Evolutionary conservation across 495 filamentous ascomycete genomes (phyloP), one percentile per base, ranked within the genome.

Genomic region (Tuber calosporum): DNA sequence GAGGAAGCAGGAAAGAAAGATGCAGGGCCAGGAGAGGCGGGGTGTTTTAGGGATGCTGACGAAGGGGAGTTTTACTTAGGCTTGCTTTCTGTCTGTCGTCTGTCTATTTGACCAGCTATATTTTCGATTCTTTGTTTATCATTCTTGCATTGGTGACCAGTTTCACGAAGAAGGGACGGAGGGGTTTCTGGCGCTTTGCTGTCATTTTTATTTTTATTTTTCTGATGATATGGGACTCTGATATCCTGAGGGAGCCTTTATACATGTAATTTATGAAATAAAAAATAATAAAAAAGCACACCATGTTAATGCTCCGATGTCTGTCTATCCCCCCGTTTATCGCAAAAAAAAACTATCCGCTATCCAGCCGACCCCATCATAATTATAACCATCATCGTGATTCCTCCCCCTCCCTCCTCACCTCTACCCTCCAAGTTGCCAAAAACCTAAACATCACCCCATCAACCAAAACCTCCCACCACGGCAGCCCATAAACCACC

Each of bases 1-100:
- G 68, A 89, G 90, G 81, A 91, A 90, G 82, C 86, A 85, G 74
- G 88, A 90, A 83, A 87, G 87, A 74, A 91, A 89, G 84, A 88
- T 85, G 38, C 91, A 79, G 71, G 89, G 82, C 74, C 82, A 67
- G 81, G 85, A 82, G 80, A 85, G 76, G 85, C 87, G 81, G 71
- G 74, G 85, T 58, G 72, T 78, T 34, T 67, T 79, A 38, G 69
- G 77, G 9, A 45, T 75, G 67, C 48, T 79, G 38, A 72, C 72
- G 58, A 79, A 79, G 30, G 76, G 76, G 38, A 70, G 38, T 6
- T 78, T 78, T 48, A 75, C 42, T 53, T 76, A 67, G 17, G 70
- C 17, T 62, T 62, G 9, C 53, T 62, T 26, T 26, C n/a, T 58
- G 5, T 39, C 1, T 39, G 38, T 39, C 7, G 43, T 48, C 43